These are phyloP conservation scores for Boletus subcaerulescens DNA, from an alignment of 768 basidiomycete genomes.

Conservation along the genomic window DNA sequence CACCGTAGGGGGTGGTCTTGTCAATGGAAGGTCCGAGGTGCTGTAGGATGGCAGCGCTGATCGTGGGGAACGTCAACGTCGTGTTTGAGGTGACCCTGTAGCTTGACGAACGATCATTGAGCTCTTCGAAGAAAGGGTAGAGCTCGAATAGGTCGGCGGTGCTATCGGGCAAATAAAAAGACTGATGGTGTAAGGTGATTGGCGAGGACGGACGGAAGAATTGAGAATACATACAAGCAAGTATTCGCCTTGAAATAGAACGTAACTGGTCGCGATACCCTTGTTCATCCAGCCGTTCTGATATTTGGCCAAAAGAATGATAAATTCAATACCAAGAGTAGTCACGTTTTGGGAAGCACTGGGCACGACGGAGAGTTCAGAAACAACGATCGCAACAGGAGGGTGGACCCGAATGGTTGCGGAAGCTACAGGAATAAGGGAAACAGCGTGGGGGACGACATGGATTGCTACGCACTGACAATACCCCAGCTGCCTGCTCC, in stretches of 20 bases:
- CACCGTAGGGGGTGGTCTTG: conserved; percentile 6
- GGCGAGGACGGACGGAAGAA: not conserved
- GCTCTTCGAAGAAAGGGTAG: conserved; percentile 17
- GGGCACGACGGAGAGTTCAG: not conserved
- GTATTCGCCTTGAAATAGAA: not conserved
- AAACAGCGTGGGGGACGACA: not conserved
- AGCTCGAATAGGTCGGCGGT: conserved; percentile 3
- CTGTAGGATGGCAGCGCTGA: conserved; percentile 7
- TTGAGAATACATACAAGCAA: conserved; percentile 9
- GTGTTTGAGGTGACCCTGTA: conserved; percentile 16
- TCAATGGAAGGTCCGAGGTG: conserved; percentile 15
- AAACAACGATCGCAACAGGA: not conserved
- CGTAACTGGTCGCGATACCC: not conserved
- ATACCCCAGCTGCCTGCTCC: not conserved
- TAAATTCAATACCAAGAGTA: not conserved
- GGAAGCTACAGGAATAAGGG: conserved; percentile 11
- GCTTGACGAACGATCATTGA: conserved; percentile 7
- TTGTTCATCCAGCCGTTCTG: not conserved
- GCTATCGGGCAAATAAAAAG: conserved; percentile 14
- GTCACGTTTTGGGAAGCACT: not conserved
- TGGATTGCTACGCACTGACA: conserved; percentile 3
- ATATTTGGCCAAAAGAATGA: not conserved
- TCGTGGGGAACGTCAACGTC: conserved; percentile 16
- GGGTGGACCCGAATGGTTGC: conserved; percentile 15
- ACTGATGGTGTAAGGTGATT: not conserved